Evolutionary conservation across 2,329 filamentous ascomycete species (phyloP), one percentile per base, ranked within the genome.

Genomic region (Epichloe coenophiala): DNA sequence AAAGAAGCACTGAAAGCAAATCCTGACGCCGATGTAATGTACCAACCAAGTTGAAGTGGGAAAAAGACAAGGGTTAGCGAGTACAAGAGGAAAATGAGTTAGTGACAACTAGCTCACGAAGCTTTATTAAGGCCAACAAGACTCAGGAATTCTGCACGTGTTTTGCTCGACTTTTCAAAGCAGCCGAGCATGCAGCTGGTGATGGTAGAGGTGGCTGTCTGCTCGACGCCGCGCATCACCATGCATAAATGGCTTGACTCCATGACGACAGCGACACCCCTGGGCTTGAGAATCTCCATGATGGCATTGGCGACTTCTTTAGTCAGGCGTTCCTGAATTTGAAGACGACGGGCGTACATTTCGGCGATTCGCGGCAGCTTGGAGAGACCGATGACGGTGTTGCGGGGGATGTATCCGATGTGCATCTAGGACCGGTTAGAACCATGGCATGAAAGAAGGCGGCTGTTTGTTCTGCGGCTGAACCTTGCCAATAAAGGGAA

Each of bases 151-250:
- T 98, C 93, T 65, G 95, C 94, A 60, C 93, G 77, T 11, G 91
- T 96, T 76, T 95, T 96, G 54, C 88, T 88, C 60, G 87, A 88
- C 54, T 83, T 84, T 63, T 95, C 84, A 75, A 98, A 95, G 61
- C 89, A 90, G 39, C 93, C 93, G n/a, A 97, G 78, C 70, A 98
- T 94, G 65, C 91, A 97, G 71, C 89, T 96, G 17, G 93, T 98
- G 38, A 94, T 93, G 6, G 93, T 97, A 17, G 80, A 85, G 47
- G 86, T 83, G 40, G 77, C 80, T 0, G 88, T 89, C 75, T 98
- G 96, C 65, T 96, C 81, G 9, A 98, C 91, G n/a, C 93, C 93
- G 45, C 93, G 81, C 90, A 96, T 97, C 15, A 95, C 89, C 91
- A 97, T 98, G 74, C 93, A 98, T 45, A 97, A 73, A 70, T 98